Conservation (phyloP, 2,329 filamentous ascomycete species). For the Cladosporium sp. region DNA sequence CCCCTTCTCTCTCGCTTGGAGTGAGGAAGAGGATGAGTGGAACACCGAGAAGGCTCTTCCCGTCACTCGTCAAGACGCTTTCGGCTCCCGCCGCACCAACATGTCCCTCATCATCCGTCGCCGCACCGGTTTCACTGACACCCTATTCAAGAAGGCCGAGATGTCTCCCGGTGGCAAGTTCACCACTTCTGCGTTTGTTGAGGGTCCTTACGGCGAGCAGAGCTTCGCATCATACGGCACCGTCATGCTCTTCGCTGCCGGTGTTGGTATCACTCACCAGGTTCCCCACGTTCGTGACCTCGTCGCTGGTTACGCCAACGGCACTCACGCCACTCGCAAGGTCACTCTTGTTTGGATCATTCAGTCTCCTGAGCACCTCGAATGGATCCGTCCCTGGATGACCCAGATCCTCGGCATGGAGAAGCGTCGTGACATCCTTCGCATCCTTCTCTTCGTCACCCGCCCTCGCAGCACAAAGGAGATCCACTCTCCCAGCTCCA, state of each 20-base stretch:
- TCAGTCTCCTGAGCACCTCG: conserved; percentile 82
- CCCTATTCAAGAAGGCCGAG: conserved; percentile 71
- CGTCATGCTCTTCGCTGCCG: conserved; percentile 84
- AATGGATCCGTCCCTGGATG: conserved; percentile 95
- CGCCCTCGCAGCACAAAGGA: conserved; percentile 81
- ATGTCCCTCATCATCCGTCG: conserved; percentile 86
- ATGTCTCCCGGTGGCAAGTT: conserved; percentile 57
- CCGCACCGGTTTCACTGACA: conserved; percentile 83
- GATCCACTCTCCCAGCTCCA: conserved; percentile 72
- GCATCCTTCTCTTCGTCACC: conserved; percentile 88
- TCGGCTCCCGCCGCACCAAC: conserved; percentile 52
- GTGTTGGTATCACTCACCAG: conserved; percentile 94
- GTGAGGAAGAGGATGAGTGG: conserved; percentile 59
- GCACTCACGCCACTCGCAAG: conserved; percentile 75
- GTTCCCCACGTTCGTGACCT: conserved; percentile 80
- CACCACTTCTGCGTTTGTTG: conserved; percentile 71
- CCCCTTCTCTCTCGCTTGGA: conserved; percentile 79
- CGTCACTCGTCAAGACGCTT: conserved; percentile 55
- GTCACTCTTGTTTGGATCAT: conserved; percentile 91
- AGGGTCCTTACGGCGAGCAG: conserved; percentile 84
- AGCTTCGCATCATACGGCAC: conserved; percentile 91
- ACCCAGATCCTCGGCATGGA: conserved; percentile 80
- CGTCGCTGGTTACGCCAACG: conserved; percentile 61
- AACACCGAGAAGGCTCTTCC: conserved; percentile 49
- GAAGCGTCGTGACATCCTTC: conserved; percentile 76